Evolutionary conservation across 805 yeast genomes (phyloP).

Genomic region (Starmerella potacharoeniae): DNA sequence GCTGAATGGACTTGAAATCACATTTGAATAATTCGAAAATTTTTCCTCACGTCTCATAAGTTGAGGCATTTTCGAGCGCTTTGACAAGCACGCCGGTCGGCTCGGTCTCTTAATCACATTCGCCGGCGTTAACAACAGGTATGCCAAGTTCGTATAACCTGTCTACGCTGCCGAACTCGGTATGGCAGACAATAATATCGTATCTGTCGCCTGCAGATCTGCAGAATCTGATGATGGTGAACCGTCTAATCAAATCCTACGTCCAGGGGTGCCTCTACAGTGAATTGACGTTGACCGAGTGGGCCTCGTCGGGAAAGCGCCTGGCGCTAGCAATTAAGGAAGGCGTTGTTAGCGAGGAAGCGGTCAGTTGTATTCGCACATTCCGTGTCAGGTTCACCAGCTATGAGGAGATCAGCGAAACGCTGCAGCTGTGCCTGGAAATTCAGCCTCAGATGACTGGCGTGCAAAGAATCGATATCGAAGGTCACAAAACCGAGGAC

Average conservation of each 20-base stretch:
- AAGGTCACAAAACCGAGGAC: constrained; percentile 16
- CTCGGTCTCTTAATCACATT: background rate
- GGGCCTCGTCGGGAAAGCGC: constrained; percentile 20
- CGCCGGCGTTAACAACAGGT: background rate
- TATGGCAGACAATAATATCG: constrained; percentile 15
- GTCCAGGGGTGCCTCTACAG: constrained; percentile 15
- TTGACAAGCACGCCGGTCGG: too few species aligned
- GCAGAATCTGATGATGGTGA: constrained; percentile 13
- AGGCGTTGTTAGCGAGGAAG: constrained; percentile 12
- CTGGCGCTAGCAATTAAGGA: constrained; percentile 17
- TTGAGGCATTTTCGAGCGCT: background rate
- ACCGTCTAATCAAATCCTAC: constrained; percentile 4
- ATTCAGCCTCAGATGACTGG: constrained; percentile 14
- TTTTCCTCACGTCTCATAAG: background rate
- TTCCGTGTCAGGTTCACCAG: constrained; percentile 15
- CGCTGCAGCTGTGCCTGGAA: constrained; percentile 8
- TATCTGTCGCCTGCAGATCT: constrained; percentile 12
- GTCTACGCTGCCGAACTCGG: constrained; percentile 4
- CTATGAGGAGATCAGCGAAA: constrained; percentile 15
- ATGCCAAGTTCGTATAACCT: background rate
- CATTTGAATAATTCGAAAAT: background rate
- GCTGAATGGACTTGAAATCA: too few species aligned
- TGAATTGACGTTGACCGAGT: constrained; percentile 18
- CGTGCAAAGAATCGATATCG: constrained; percentile 7
- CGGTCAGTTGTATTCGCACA: constrained; percentile 13